Percentiles rank a stretch among this genome's conserved stretches.
phyloP scores from a whole-genome alignment of 2,329 filamentous ascomycete genomes.

The Fusarium musae region DNA sequence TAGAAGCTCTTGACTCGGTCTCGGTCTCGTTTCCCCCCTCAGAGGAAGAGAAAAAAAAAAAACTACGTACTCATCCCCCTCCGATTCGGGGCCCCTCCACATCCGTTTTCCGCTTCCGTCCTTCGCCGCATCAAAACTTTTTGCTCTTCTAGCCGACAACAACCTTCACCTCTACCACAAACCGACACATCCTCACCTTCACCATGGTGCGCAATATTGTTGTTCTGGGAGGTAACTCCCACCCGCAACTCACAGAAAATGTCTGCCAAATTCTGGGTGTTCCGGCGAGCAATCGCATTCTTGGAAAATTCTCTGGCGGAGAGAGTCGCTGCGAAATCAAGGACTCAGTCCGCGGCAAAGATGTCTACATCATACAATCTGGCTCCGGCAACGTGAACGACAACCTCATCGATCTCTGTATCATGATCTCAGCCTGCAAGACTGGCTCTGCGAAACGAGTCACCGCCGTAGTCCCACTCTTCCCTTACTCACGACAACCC shows the following conservation, averaged over 20 bases:
- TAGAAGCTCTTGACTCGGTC: conserved; percentile 20
- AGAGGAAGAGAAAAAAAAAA: conserved; percentile 14
- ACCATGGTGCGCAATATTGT: conserved; percentile 95
- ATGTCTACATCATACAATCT: conserved; percentile 98
- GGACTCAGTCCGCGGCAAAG: conserved; percentile 96
- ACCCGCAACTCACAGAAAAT: conserved; percentile 85
- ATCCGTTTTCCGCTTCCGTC: conserved; percentile 45
- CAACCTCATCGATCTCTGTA: conserved; percentile 94
- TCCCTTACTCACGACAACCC: conserved; percentile 96
- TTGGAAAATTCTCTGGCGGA: conserved; percentile 93
- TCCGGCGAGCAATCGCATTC: conserved; percentile 82
- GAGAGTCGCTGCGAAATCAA: conserved; percentile 96
- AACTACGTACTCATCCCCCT: conserved; percentile 32
- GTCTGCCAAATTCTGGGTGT: conserved; percentile 92
- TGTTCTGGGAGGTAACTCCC: conserved; percentile 91
- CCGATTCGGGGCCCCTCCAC: conserved; percentile 45
- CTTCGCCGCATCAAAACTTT: conserved; percentile 43
- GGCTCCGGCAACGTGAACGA: conserved; percentile 95
- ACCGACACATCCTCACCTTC: conserved; percentile 30
- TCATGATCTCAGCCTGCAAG: conserved; percentile 99
- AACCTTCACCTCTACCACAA: conserved; percentile 11
- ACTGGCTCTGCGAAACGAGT: conserved; percentile 91
- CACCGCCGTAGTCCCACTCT: conserved; percentile 92
- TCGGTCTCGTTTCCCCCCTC: conserved; percentile 20
- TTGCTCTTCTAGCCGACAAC: conserved; percentile 31